phyloP scores from a whole-genome alignment of 1,284 basidiomycete genomes.

The Irpex rosettiformis region DNA sequence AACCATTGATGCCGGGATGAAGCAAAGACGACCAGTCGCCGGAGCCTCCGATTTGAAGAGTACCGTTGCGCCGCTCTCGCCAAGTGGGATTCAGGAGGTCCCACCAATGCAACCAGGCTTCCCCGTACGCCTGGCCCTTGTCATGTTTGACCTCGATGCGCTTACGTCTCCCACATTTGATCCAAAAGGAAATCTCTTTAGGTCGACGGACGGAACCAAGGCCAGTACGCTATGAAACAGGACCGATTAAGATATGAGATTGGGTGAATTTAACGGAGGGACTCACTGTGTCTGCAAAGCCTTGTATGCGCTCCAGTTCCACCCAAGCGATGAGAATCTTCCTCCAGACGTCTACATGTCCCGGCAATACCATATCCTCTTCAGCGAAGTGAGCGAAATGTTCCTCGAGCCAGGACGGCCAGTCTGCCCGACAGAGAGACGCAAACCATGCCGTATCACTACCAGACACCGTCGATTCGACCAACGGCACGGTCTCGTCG shows the following conservation, averaged over 20 bases:
- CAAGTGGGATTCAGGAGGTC: slow-evolving; percentile 3
- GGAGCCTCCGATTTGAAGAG: neutral
- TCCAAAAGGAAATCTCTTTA: too few relatives aligned
- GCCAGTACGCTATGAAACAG: too few relatives aligned
- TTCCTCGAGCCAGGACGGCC: neutral
- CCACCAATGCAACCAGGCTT: slow-evolving; percentile 2
- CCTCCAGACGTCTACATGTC: neutral
- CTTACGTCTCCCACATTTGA: too few relatives aligned
- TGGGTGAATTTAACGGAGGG: too few relatives aligned
- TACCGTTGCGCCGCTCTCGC: neutral
- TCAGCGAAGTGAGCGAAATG: neutral
- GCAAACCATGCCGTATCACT: too few relatives aligned
- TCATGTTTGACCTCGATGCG: too few relatives aligned
- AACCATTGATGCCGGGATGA: too few relatives aligned
- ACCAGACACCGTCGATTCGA: neutral
- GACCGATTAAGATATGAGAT: too few relatives aligned
- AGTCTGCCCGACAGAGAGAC: neutral
- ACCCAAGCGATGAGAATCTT: neutral
- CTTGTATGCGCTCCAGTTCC: neutral
- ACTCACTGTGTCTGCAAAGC: neutral
- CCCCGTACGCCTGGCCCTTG: neutral
- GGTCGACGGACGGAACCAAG: too few relatives aligned
- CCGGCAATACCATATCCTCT: neutral
- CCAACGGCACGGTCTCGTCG: too few relatives aligned
- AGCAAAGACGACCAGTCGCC: neutral